Conservation (phyloP, 305 asterid genomes). For the Andrographis paniculata region DNA sequence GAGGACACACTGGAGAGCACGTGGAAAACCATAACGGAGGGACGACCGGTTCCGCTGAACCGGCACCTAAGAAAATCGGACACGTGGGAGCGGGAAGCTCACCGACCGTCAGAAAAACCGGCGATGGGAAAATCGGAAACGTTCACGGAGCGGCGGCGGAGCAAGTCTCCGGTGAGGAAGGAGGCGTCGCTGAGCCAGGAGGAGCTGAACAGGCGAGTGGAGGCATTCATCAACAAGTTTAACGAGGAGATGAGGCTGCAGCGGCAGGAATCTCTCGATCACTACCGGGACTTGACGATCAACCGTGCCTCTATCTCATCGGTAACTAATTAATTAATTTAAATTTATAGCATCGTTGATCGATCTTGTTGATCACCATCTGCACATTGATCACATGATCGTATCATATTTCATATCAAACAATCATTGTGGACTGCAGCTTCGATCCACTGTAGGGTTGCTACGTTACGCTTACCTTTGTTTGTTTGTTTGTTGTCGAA, state of each 20-base stretch:
- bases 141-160: slow-evolving; percentile 13
- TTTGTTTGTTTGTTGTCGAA: too few species aligned
- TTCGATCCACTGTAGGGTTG: too few species aligned
- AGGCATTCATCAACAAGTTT: slow-evolving; percentile 73
- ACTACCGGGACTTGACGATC: slow-evolving; percentile 41
- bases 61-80: slow-evolving; percentile 68
- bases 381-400: too few species aligned
- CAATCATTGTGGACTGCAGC: too few species aligned
- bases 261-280: slow-evolving; percentile 61
- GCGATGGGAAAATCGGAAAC: slow-evolving; percentile 60
- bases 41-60: slow-evolving; percentile 58
- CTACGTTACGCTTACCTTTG: too few species aligned
- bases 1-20: slow-evolving; percentile 75
- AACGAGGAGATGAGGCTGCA: slow-evolving; percentile 79
- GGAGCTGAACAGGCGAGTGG: slow-evolving; percentile 63
- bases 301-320: not conserved
- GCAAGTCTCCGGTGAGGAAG: slow-evolving; percentile 30
- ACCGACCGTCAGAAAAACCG: slow-evolving; percentile 14
- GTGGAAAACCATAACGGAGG: slow-evolving; percentile 81
- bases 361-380: too few species aligned
- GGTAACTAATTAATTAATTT: too few species aligned
- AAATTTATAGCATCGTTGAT: too few species aligned
- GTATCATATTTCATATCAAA: too few species aligned
- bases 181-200: slow-evolving; percentile 70
- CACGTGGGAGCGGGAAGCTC: slow-evolving; percentile 64